Evolutionary conservation across 768 basidiomycete genomes (phyloP).

Genomic region (Podaxis pistillaris): DNA sequence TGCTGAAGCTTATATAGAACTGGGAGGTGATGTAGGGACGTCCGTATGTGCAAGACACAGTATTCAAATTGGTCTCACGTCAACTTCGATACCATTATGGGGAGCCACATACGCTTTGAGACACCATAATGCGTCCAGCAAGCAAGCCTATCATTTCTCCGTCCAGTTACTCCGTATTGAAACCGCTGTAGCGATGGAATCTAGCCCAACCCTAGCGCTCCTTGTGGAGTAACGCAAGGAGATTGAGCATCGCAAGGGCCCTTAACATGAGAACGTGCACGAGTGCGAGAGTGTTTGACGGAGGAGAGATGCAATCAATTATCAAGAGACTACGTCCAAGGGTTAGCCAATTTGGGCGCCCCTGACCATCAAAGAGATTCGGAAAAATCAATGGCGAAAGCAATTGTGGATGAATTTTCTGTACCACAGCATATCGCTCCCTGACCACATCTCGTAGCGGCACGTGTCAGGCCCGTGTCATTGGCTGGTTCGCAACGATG

Average conservation of each 20-base stretch:
- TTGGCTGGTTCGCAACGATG: not conserved
- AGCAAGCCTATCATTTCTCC: conserved; percentile 11
- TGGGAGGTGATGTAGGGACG: conserved; percentile 13
- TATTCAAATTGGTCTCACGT: conserved; percentile 5
- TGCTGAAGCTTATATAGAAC: conserved; percentile 7
- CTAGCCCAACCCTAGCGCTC: not conserved
- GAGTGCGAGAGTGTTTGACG: conserved; percentile 4
- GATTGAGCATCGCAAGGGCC: conserved; percentile 12
- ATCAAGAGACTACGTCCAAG: not conserved
- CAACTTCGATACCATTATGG: conserved; percentile 11
- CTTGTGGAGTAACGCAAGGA: conserved; percentile 6
- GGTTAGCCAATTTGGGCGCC: conserved; percentile 5
- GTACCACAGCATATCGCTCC: not conserved
- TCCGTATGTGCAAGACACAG: not conserved
- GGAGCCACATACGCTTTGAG: conserved; percentile 8
- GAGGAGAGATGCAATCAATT: conserved; percentile 14
- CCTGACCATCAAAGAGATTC: conserved; percentile 12
- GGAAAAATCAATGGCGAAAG: conserved; percentile 8
- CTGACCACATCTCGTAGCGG: not conserved
- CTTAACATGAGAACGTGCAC: conserved; percentile 11
- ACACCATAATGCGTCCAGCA: conserved; percentile 1
- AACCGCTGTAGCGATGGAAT: conserved; percentile 8
- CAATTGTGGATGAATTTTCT: not conserved
- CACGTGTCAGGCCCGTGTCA: not conserved
- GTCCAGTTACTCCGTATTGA: conserved; percentile 12